phyloP scores from a whole-genome alignment of 371 early-diverging fungal genomes.

The Lichtheimia ornata region DNA sequence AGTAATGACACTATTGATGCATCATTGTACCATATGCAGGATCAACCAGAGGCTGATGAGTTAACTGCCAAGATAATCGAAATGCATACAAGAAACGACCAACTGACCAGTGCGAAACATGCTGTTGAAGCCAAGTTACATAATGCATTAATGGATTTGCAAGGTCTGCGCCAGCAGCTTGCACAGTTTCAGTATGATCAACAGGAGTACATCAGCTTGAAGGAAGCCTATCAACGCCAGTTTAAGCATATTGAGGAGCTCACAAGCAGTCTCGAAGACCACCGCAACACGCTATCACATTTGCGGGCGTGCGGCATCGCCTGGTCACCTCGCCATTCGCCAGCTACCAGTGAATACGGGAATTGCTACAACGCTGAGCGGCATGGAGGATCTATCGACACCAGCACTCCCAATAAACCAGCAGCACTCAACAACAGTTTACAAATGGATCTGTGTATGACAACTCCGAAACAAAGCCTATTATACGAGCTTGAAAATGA shows the following conservation, averaged over 20 bases:
- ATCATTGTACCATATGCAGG: neutral
- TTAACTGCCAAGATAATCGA: conserved; percentile 6
- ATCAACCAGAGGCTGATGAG: neutral
- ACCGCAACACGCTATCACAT: conserved; percentile 26
- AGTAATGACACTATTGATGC: neutral
- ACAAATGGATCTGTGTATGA: conserved; percentile 4
- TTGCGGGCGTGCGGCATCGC: conserved; percentile 20
- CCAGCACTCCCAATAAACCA: neutral
- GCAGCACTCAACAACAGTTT: neutral
- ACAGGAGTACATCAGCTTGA: conserved; percentile 25
- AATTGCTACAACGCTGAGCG: neutral
- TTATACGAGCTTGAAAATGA: conserved; percentile 17
- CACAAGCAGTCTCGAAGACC: conserved; percentile 37
- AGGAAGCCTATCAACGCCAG: conserved; percentile 34
- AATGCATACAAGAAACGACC: conserved; percentile 14
- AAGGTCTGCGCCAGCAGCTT: conserved; percentile 26
- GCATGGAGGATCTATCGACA: neutral
- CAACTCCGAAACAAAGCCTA: conserved; percentile 13
- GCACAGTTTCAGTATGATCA: conserved; percentile 26
- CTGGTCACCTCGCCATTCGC: conserved; percentile 8
- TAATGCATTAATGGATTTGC: conserved; percentile 22
- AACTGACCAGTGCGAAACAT: conserved; percentile 14
- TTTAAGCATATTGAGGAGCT: conserved; percentile 34
- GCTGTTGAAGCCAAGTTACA: conserved; percentile 16
- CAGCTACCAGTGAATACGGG: conserved; percentile 7